Percentiles rank a stretch among this genome's conserved stretches.
Conservation (phyloP, 2,329 filamentous ascomycete species). For the Phoma herbarum region DNA sequence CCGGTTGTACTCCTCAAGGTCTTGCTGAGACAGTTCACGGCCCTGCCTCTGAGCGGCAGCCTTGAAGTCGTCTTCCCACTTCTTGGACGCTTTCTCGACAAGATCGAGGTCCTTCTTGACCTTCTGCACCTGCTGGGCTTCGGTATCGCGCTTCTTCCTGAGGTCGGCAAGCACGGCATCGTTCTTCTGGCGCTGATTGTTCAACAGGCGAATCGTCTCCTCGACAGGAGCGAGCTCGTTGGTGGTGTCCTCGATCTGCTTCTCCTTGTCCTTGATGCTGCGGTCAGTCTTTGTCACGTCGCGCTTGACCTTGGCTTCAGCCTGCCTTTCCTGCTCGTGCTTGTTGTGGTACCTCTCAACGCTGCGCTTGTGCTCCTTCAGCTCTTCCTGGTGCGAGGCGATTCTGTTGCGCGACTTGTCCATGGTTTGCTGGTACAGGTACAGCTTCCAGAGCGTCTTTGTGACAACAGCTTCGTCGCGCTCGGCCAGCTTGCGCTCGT, state of each 20-base stretch:
- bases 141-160: conserved; percentile 77
- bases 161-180: conserved; percentile 74
- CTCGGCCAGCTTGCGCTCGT: conserved; percentile 88
- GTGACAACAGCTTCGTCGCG: conserved; percentile 90
- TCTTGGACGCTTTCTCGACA: conserved; percentile 88
- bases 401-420: conserved; percentile 91
- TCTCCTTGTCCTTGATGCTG: conserved; percentile 84
- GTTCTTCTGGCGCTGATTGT: conserved; percentile 73
- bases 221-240: conserved; percentile 88
- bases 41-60: conserved; percentile 87
- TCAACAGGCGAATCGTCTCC: conserved; percentile 83
- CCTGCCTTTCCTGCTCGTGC: conserved; percentile 81
- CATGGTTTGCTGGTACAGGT: conserved; percentile 92
- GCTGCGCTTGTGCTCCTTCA: conserved; percentile 90
- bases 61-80: conserved; percentile 88
- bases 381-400: conserved; percentile 89
- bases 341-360: conserved; percentile 83
- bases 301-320: conserved; percentile 79
- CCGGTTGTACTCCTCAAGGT: conserved; percentile 88
- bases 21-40: conserved; percentile 81
- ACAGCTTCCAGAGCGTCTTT: conserved; percentile 96
- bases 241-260: conserved; percentile 84
- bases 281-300: conserved; percentile 85
- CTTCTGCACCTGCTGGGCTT: conserved; percentile 73
- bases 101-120: conserved; percentile 80